Conservation (phyloP, 441 rosid genomes). For the Eutrema salsugineum region DNA sequence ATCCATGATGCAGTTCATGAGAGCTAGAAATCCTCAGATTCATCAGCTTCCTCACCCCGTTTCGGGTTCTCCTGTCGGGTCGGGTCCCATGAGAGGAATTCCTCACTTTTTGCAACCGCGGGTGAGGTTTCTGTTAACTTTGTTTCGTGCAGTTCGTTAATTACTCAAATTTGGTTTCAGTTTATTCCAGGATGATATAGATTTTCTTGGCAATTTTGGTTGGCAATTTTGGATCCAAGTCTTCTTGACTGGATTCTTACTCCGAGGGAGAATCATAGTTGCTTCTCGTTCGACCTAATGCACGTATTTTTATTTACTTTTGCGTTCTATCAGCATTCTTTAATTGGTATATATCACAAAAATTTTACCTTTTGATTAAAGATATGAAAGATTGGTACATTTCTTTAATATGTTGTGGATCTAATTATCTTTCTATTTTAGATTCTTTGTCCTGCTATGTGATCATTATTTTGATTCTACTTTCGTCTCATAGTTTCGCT, state of each 20-base stretch:
- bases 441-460: not conserved
- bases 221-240: too few species aligned
- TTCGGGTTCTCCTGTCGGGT: conserved; percentile 19
- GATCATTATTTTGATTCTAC: not conserved
- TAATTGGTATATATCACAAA: too few species aligned
- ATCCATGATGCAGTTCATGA: conserved; percentile 25
- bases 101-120: conserved; percentile 38
- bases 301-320: too few species aligned
- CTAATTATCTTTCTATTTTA: not conserved
- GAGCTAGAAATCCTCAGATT: conserved; percentile 16
- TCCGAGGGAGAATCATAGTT: too few species aligned
- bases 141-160: not conserved
- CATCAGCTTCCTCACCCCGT: conserved; percentile 27
- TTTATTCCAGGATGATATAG: not conserved
- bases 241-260: too few species aligned
- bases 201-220: not conserved
- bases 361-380: too few species aligned
- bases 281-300: too few species aligned
- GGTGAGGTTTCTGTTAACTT: conserved; percentile 14
- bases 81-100: conserved; percentile 40
- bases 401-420: not conserved
- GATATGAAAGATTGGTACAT: too few species aligned
- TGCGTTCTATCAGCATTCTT: too few species aligned
- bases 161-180: not conserved
- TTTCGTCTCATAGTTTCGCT: not conserved